phyloP scores from a whole-genome alignment of 805 yeast species.

The Sungouiozyma intestinalis region DNA sequence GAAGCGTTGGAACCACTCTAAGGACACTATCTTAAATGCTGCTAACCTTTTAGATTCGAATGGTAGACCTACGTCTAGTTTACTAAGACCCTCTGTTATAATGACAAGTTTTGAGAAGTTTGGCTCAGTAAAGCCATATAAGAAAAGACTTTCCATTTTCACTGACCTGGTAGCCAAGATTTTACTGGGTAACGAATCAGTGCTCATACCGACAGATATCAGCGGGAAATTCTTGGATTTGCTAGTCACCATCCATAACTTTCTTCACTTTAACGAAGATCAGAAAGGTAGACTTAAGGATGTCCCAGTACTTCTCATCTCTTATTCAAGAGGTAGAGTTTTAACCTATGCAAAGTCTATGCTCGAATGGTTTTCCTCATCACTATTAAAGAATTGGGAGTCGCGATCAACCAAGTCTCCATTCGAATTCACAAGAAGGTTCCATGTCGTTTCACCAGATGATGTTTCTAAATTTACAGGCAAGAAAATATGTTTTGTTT shows the following conservation, averaged over 20 bases:
- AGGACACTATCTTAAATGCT: conserved; percentile 71
- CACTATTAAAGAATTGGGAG: conserved; percentile 83
- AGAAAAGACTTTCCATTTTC: conserved; percentile 53
- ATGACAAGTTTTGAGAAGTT: conserved; percentile 50
- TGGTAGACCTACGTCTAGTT: conserved; percentile 53
- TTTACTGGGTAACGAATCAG: conserved; percentile 43
- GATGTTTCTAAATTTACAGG: conserved; percentile 49
- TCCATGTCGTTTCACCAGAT: conserved; percentile 45
- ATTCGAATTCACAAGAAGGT: conserved; percentile 54
- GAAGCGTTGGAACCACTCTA: conserved; percentile 90
- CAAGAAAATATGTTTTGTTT: conserved; percentile 71
- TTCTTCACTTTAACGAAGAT: conserved; percentile 32
- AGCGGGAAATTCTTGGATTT: conserved; percentile 78
- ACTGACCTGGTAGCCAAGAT: conserved; percentile 50
- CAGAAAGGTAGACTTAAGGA: conserved; percentile 28
- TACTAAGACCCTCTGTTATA: conserved; percentile 72
- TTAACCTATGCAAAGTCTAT: conserved; percentile 76
- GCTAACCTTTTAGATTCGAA: conserved; percentile 48
- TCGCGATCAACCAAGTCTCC: conserved; percentile 54
- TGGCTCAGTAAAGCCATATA: conserved; percentile 56
- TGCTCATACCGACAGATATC: conserved; percentile 69
- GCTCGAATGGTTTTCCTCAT: conserved; percentile 91
- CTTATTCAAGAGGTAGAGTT: conserved; percentile 69
- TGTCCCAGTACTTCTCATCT: conserved; percentile 65
- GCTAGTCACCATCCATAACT: conserved; percentile 60